Conservation (phyloP, 345 rosid genomes). For the Melastoma malabathricum region DNA sequence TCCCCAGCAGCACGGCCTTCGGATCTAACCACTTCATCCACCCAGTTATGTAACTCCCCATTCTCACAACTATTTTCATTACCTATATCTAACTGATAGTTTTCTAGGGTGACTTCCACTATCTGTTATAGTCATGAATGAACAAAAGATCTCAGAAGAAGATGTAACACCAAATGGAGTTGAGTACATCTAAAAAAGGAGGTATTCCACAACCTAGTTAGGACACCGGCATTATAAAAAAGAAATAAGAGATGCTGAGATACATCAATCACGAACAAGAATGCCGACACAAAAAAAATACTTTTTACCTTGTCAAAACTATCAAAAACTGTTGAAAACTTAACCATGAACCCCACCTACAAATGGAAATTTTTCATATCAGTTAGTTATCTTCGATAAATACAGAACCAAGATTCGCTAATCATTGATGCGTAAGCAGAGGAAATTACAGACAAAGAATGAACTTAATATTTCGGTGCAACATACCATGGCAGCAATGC, state of each 20-base stretch:
- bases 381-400: background rate
- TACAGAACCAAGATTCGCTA: background rate
- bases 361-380: conserved; percentile 8
- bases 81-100: conserved; percentile 44
- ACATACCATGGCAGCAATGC: conserved; percentile 85
- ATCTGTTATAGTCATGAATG: conserved; percentile 26
- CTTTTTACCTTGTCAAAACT: conserved; percentile 68
- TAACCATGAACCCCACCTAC: conserved; percentile 90
- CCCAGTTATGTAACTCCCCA: conserved; percentile 72
- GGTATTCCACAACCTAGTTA: too few relatives aligned
- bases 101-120: conserved; percentile 62
- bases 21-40: conserved; percentile 84
- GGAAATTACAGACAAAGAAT: background rate
- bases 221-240: background rate
- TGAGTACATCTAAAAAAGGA: too few relatives aligned
- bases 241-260: background rate
- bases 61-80: conserved; percentile 38
- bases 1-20: conserved; percentile 65
- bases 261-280: background rate
- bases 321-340: conserved; percentile 58
- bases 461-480: conserved; percentile 1
- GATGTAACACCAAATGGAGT: too few relatives aligned
- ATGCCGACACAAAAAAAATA: conserved; percentile 1
- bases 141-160: too few relatives aligned
- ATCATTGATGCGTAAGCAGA: too few relatives aligned